Percentiles rank a stretch among this genome's conserved stretches.
Conservation (phyloP, 352 stramenopile species). For the Globisporangium polare region DNA sequence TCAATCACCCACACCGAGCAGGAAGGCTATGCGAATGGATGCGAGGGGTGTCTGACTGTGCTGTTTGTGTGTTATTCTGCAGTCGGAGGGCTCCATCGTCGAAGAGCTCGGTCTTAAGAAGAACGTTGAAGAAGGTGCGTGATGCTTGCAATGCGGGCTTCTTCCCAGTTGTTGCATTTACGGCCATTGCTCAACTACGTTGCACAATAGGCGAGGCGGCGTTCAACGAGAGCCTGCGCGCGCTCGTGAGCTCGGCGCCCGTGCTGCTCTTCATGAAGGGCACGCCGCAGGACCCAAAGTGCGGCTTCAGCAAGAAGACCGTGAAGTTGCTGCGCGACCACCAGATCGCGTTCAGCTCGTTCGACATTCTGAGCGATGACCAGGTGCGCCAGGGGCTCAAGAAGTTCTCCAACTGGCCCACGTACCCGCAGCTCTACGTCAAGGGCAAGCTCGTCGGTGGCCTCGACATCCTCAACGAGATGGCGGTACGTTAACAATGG, state of each 20-base stretch:
- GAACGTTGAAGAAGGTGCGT: conserved; percentile 50
- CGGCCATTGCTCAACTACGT: background rate
- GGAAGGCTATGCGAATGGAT: background rate
- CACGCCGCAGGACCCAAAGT: conserved; percentile 85
- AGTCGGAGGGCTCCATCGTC: conserved; percentile 65
- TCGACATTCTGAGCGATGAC: conserved; percentile 93
- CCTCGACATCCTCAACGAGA: conserved; percentile 95
- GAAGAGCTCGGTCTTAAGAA: conserved; percentile 72
- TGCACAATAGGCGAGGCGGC: conserved; percentile 48
- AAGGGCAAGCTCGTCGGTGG: conserved; percentile 92
- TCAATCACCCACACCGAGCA: background rate
- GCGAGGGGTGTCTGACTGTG: background rate
- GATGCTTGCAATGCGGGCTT: background rate
- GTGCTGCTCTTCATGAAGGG: conserved; percentile 97
- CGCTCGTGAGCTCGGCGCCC: conserved; percentile 82
- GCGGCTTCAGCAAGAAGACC: conserved; percentile 93
- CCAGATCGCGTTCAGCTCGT: conserved; percentile 91
- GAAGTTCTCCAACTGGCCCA: conserved; percentile 96
- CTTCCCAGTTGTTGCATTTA: background rate
- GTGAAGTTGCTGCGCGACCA: conserved; percentile 89
- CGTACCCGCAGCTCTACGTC: conserved; percentile 96
- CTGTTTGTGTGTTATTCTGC: background rate
- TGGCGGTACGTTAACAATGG: conserved; percentile 39
- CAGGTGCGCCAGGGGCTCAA: conserved; percentile 96
- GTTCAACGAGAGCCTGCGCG: conserved; percentile 83